These are phyloP conservation scores for Graphilbum fragrans DNA, from an alignment of 2,329 filamentous ascomycete species.

Conservation along the genomic window DNA sequence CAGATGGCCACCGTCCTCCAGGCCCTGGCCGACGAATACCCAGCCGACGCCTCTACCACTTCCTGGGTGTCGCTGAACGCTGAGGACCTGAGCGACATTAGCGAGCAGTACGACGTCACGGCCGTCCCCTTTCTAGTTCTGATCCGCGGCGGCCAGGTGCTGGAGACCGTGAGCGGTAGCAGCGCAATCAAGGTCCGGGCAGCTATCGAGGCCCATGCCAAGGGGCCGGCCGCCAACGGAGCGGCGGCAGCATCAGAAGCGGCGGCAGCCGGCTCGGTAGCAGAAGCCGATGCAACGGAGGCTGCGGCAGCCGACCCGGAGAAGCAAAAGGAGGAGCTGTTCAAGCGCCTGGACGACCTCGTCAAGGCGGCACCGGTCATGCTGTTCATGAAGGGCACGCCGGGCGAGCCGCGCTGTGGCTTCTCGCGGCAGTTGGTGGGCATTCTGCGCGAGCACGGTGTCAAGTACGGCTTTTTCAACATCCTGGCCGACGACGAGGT, in stretches of 20 bases:
- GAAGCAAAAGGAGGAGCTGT: constrained; percentile 70
- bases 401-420: constrained; percentile 89
- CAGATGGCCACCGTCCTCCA: constrained; percentile 84
- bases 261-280: constrained; percentile 17
- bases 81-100: constrained; percentile 85
- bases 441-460: constrained; percentile 74
- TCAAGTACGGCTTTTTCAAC: constrained; percentile 98
- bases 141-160: constrained; percentile 57
- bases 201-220: constrained; percentile 74
- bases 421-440: constrained; percentile 86
- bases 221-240: constrained; percentile 21
- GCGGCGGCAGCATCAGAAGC: constrained; percentile 17
- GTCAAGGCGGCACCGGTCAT: constrained; percentile 95
- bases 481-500: constrained; percentile 97
- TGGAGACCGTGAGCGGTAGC: constrained; percentile 82
- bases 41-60: constrained; percentile 53
- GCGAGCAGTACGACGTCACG: constrained; percentile 85
- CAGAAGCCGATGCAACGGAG: constrained; percentile 24
- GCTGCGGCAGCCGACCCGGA: constrained; percentile 31
- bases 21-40: constrained; percentile 78
- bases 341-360: constrained; percentile 67
- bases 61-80: constrained; percentile 88
- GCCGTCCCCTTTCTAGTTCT: constrained; percentile 89
- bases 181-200: constrained; percentile 76
- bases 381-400: constrained; percentile 99